These are phyloP conservation scores for Crithidia fasciculata DNA, from an alignment of 208 protist species.

Conservation along the genomic window DNA sequence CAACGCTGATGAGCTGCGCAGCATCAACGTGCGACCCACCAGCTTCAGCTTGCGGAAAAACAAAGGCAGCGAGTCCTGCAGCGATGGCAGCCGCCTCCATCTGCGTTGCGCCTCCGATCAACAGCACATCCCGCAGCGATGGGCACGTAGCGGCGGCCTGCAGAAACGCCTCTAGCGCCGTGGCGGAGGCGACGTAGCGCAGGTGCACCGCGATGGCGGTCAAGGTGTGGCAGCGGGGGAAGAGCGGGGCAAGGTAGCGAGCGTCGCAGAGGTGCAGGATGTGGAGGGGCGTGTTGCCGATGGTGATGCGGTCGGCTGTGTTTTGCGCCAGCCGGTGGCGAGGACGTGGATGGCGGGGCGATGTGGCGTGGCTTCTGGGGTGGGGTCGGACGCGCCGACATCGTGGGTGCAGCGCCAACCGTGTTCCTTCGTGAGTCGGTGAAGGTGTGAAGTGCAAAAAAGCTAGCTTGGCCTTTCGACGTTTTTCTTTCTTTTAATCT, in stretches of 20 bases:
- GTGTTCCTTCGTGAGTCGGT: too few species aligned
- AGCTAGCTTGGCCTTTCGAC: too few species aligned
- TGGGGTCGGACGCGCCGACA: neutral
- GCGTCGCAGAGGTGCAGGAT: slow-evolving; percentile 47
- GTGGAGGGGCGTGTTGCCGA: slow-evolving; percentile 61
- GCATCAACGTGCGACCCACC: neutral
- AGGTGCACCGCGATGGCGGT: slow-evolving; percentile 50
- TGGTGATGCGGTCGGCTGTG: slow-evolving; percentile 42
- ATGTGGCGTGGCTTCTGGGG: slow-evolving; percentile 12
- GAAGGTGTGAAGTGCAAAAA: too few species aligned
- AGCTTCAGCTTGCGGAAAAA: neutral
- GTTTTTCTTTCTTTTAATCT: too few species aligned
- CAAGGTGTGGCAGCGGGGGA: slow-evolving; percentile 49
- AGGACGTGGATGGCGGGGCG: slow-evolving; percentile 19
- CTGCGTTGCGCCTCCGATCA: slow-evolving; percentile 55
- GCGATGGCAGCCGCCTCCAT: slow-evolving; percentile 58
- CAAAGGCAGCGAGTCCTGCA: slow-evolving; percentile 46
- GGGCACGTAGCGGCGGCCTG: slow-evolving; percentile 43
- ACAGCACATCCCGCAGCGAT: slow-evolving; percentile 41
- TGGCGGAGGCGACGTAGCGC: slow-evolving; percentile 45
- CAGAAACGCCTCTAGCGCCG: slow-evolving; percentile 54
- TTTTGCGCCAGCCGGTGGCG: slow-evolving; percentile 33
- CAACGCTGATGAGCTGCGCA: neutral
- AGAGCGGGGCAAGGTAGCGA: slow-evolving; percentile 43
- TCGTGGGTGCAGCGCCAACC: neutral